Evolutionary conservation across 2,329 filamentous ascomycete species (phyloP).

Genomic region (Penicillium hordei): DNA sequence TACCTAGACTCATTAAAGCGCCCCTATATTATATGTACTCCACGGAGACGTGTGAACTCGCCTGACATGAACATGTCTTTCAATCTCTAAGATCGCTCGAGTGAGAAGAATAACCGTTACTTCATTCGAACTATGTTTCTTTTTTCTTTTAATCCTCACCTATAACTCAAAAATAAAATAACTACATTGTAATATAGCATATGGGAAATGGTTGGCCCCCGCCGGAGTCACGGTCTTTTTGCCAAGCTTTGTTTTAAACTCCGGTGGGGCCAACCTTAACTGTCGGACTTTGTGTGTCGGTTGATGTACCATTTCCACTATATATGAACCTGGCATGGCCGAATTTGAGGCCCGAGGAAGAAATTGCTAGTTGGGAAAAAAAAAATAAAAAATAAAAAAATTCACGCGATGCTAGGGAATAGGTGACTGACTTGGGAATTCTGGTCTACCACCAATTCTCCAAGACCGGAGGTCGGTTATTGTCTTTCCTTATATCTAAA

Average conservation of each 20-base stretch:
- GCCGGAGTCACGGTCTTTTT: neutral
- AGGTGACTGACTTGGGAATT: too few relatives aligned
- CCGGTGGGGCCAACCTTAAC: neutral
- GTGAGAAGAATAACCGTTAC: neutral
- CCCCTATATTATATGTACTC: neutral
- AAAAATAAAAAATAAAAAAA: too few relatives aligned
- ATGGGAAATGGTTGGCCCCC: neutral
- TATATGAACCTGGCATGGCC: neutral
- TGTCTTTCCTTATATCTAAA: too few relatives aligned
- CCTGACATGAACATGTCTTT: neutral
- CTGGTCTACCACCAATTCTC: too few relatives aligned
- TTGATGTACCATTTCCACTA: neutral
- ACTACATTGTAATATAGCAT: too few relatives aligned
- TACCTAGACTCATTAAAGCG: neutral
- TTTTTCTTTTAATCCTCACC: neutral
- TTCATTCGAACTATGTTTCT: neutral
- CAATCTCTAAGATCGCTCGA: neutral
- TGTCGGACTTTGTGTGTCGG: neutral
- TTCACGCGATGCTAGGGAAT: too few relatives aligned
- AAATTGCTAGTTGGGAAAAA: too few relatives aligned
- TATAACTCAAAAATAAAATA: too few relatives aligned
- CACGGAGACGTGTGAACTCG: neutral
- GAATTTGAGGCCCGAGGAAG: too few relatives aligned
- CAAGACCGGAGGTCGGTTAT: too few relatives aligned
- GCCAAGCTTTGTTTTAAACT: neutral